Percentiles rank a stretch among this genome's conserved stretches.
Evolutionary conservation across 495 filamentous ascomycete species (phyloP).

Genomic region (Penicillium parvum): DNA sequence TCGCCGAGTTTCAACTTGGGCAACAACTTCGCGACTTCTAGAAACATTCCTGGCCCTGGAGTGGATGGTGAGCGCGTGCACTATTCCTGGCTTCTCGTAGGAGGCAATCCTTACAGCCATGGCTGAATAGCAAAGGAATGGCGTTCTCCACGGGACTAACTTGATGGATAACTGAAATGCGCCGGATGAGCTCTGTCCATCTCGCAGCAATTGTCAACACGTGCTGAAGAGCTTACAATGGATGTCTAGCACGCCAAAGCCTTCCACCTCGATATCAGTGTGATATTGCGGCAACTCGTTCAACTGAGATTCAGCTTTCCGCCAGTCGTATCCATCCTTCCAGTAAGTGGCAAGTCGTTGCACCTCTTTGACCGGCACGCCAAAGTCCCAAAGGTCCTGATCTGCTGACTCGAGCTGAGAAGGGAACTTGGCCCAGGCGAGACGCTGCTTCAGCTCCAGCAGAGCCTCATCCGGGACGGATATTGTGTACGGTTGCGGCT

Average conservation of each 20-base stretch:
- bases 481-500: conserved; percentile 27
- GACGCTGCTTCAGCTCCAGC: conserved; percentile 34
- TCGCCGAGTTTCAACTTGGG: conserved; percentile 23
- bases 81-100: neutral
- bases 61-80: neutral
- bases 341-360: conserved; percentile 35
- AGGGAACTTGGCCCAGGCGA: conserved; percentile 33
- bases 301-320: conserved; percentile 35
- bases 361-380: conserved; percentile 36
- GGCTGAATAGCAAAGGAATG: conserved; percentile 42
- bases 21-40: conserved; percentile 37
- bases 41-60: conserved; percentile 36
- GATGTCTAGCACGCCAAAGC: conserved; percentile 36
- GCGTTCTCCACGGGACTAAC: conserved; percentile 27
- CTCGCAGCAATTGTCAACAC: too few species aligned
- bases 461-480: conserved; percentile 34
- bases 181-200: too few species aligned
- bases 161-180: conserved; percentile 36
- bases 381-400: conserved; percentile 32
- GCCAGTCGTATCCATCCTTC: conserved; percentile 40
- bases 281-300: conserved; percentile 43
- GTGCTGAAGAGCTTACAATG: conserved; percentile 30
- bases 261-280: conserved; percentile 38
- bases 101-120: conserved; percentile 34
- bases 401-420: conserved; percentile 36